Conservation (phyloP, 75 land plant species). For the Sequoia sempervirens region DNA sequence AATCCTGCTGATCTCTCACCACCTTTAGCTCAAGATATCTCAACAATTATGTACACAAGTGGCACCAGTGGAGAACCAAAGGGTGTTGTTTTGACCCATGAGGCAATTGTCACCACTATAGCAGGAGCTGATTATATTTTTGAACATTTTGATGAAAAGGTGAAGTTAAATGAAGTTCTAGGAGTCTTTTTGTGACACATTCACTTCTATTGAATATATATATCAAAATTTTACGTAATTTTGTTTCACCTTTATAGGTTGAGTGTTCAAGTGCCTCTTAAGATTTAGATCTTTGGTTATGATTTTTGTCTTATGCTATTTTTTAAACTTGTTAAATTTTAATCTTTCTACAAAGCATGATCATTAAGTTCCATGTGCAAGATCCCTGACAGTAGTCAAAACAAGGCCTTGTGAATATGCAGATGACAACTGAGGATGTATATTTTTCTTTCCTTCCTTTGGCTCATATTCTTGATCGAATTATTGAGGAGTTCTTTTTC, state of each 20-base stretch:
- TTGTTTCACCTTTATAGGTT: not conserved
- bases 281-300: too few relatives aligned
- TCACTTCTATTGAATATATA: not conserved
- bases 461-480: conserved; percentile 95
- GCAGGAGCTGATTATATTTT: conserved; percentile 63
- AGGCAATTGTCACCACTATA: conserved; percentile 39
- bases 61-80: conserved; percentile 98
- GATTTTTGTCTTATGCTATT: not conserved
- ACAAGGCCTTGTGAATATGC: not conserved
- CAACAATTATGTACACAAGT: conserved; percentile 99
- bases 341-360: not conserved
- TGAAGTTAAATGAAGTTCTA: conserved; percentile 9
- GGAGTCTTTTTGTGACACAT: not conserved
- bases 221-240: not conserved
- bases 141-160: conserved; percentile 85
- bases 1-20: conserved; percentile 52
- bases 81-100: conserved; percentile 89
- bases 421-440: conserved; percentile 82
- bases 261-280: not conserved
- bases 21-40: conserved; percentile 60
- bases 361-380: not conserved
- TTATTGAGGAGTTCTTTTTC: conserved; percentile 86
- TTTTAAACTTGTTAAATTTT: not conserved
- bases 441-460: conserved; percentile 92
- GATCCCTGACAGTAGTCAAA: not conserved